These are phyloP conservation scores for Theileria parva DNA, from an alignment of 169 alveolate genomes.

Conservation along the genomic window DNA sequence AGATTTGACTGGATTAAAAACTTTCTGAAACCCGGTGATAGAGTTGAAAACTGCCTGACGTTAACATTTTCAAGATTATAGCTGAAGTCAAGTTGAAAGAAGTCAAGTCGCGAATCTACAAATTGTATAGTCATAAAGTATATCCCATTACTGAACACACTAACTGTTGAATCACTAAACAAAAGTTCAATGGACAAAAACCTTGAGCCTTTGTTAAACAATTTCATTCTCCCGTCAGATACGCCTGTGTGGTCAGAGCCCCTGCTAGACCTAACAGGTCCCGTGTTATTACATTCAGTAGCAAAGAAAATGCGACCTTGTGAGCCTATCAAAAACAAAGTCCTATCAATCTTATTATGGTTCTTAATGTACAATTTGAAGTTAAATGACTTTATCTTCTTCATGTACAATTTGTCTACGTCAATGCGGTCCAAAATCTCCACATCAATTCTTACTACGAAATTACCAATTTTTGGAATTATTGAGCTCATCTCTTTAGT, in stretches of 20 bases:
- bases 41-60: slow-evolving; percentile 19
- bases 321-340: slow-evolving; percentile 13
- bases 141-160: slow-evolving; percentile 34
- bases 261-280: too few relatives aligned
- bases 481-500: neutral
- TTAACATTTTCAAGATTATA: slow-evolving; percentile 1
- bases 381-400: neutral
- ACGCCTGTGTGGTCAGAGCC: neutral
- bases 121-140: slow-evolving; percentile 20
- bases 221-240: slow-evolving; percentile 23
- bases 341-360: neutral
- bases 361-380: slow-evolving; percentile 16
- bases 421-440: slow-evolving; percentile 15
- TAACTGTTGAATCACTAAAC: slow-evolving; percentile 15
- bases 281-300: neutral
- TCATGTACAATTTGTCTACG: slow-evolving; percentile 9
- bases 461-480: slow-evolving; percentile 44
- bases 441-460: slow-evolving; percentile 46
- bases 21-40: slow-evolving; percentile 57
- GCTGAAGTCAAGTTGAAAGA: neutral
- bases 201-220: slow-evolving; percentile 23
- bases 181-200: slow-evolving; percentile 34
- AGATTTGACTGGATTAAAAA: slow-evolving; percentile 31
- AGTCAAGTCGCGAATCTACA: neutral
- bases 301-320: slow-evolving; percentile 40